Evolutionary conservation across 2,329 filamentous ascomycete species (phyloP), one percentile per base, ranked within the genome.

Genomic region (Tolypocladium sp.): DNA sequence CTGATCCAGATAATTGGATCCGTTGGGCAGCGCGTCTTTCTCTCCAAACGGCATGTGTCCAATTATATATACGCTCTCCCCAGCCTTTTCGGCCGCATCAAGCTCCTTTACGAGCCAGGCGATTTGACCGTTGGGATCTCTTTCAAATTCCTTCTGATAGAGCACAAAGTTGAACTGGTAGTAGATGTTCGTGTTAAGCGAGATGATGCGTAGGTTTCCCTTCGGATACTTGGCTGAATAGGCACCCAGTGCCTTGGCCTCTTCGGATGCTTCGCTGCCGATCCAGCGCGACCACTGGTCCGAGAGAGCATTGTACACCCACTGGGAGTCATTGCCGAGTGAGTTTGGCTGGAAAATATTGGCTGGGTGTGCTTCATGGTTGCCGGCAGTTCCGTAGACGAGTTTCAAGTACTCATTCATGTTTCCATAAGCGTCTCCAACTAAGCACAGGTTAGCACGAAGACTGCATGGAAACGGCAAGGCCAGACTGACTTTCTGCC

Each of bases 121-220:
- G 5, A 85, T 72, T 66, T 84, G 78, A 15, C 73, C 73, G 65
- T 76, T 76, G 2, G 81, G 81, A 64, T 84, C 82, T n/a, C 68
- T 73, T 79, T 79, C 2, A 74, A 73, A 52, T 37, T 59, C 57
- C 40, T 78, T 73, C 61, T 78, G 73, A 63, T 82, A 85, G 40
- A 81, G 66, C 72, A 77, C 82, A 66, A 79, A 82, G 70, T 86
- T 85, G 60, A 77, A 70, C 22, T 74, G 76, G 69, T 85, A 85
- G 70, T 79, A 84, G 59, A 84, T 67, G 65, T 84, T 82, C 27
- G 80, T 84, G 71, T 82, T 84, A 62, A 85, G 71, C 4, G 81
- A 83, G 66, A 85, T 83, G 63, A 86, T 70, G 25, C 81, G 76
- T 25, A 85, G 71, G 59, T 81, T 80, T 10, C 72, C 73, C 27